Evolutionary conservation across 2,329 filamentous ascomycete genomes (phyloP), one percentile per base, ranked within the genome.

Genomic region (Colletotrichum tofieldiae): DNA sequence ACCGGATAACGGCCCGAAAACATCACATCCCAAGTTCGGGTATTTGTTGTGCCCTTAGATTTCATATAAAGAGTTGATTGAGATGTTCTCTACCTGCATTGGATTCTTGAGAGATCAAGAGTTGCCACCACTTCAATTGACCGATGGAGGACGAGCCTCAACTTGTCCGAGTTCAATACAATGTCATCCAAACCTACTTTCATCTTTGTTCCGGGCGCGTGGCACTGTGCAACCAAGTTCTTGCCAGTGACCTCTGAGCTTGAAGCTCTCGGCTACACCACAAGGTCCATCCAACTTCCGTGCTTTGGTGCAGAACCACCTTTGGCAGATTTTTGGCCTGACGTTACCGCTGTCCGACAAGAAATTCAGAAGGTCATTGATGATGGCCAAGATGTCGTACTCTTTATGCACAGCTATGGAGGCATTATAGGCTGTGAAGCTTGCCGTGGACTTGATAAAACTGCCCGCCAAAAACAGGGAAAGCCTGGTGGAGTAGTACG

Each of bases 171-270:
- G n/a, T 5, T 23, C 18, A 58, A 26, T 2, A 4, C 14, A 35
- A 66, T 70, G 62, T 16, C 62, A 20, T 16, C 37, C 49, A 60
- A 59, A n/a, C 77, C 78, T 7, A 79, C 77, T 0, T 63, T 88
- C 0, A 71, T 89, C 67, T 81, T 88, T 26, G 79, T 89, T 1
- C 85, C 81, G 1, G 86, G 86, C 6, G 81, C 85, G 35, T 88
- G 86, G 86, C 86, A 88, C 67, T 54, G 62, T 32, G 29, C 29
- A 32, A 32, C 47, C 23, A 47, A 29, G n/a, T 66, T 60, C 5
- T n/a, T 29, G 39, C 62, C 67, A 7, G 67, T 66, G n/a, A 61
- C 67, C 14, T 45, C 62, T 5, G 54, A 26, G 20, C 67, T 70
- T 9, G 62, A 66, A 16, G 55, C 67, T 32, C 62, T 66, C 37